Evolutionary conservation across 2,329 filamentous ascomycete species (phyloP), one percentile per base, ranked within the genome.

Genomic region (Chrysoporthe deuterocubensis): DNA sequence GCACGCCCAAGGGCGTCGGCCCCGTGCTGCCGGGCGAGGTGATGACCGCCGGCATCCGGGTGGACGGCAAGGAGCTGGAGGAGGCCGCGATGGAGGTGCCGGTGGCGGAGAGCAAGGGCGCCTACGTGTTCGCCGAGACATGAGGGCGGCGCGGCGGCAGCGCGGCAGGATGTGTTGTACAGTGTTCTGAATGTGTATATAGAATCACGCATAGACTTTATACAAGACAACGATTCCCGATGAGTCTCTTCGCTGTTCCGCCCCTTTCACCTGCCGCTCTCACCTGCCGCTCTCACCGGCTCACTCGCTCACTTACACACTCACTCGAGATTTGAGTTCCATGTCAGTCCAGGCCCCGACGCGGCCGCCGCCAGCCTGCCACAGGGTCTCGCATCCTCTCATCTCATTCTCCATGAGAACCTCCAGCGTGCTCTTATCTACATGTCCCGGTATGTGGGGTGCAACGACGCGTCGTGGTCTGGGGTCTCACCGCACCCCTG

Each of bases 371-470:
- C 93, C 73, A 97, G 73, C 67, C 83, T 82, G 32, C 94, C 94
- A 79, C 96, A 99, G 26, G 26, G 1, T 26, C 26, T 26, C 26
- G 26, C 42, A 83, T 85, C 72, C 84, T 83, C 87, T 88, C 69
- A 87, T 83, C 67, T 89, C 85, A 65, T 80, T 88, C 1, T 78
- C 85, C 79, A 89, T 91, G 79, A 98, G 98, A 26, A 83, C 85
- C 79, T 97, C 89, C 48, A 98, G 95, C 8, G 92, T 94, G 64
- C 88, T 88, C 84, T 97, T 98, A 99, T 95, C 87, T 98, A 96
- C 34, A 91, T 95, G 26, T 95, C 95, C 71, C 98, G 81, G 81
- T 98, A 91, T 44, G 90, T 94, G 78, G 94, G 97, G 78, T 96
- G 89, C 76, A 99, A 98, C 13, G 86, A 83, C 56, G 90, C 91